Evolutionary conservation across 1,284 basidiomycete genomes (phyloP).

Genomic region (Cutaneotrichosporon sp.): DNA sequence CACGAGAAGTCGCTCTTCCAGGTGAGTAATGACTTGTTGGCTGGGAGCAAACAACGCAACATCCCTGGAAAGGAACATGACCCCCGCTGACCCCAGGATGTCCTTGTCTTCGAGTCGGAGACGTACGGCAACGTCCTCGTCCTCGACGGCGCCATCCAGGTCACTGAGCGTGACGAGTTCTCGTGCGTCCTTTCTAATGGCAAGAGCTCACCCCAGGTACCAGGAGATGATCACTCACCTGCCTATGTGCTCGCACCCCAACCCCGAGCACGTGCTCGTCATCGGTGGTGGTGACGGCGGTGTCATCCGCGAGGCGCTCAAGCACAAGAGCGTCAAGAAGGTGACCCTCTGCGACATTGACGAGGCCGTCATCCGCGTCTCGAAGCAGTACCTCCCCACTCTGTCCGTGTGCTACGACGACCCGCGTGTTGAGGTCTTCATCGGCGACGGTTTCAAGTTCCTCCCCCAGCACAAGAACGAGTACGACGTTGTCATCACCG

Average conservation of each 20-base stretch:
- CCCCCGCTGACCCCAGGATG: conserved; percentile 64
- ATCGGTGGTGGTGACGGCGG: conserved; percentile 97
- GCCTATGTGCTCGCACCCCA: conserved; percentile 90
- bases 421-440: conserved; percentile 80
- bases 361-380: conserved; percentile 95
- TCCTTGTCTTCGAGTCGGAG: conserved; percentile 91
- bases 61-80: neutral
- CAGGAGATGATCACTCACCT: conserved; percentile 99
- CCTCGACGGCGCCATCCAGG: conserved; percentile 94
- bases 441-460: conserved; percentile 98
- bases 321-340: conserved; percentile 86
- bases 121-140: conserved; percentile 95
- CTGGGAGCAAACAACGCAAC: neutral
- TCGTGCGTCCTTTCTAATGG: conserved; percentile 62
- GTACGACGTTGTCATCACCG: conserved; percentile 98
- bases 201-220: conserved; percentile 62
- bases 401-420: conserved; percentile 85
- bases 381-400: conserved; percentile 87
- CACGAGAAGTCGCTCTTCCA: conserved; percentile 83
- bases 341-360: conserved; percentile 98
- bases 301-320: conserved; percentile 95
- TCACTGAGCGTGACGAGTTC: conserved; percentile 97
- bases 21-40: conserved; percentile 30
- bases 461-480: conserved; percentile 81
- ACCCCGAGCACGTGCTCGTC: conserved; percentile 93